Conservation (phyloP, 2,329 filamentous ascomycete species). For the Ceratocystis diversiconidia region DNA sequence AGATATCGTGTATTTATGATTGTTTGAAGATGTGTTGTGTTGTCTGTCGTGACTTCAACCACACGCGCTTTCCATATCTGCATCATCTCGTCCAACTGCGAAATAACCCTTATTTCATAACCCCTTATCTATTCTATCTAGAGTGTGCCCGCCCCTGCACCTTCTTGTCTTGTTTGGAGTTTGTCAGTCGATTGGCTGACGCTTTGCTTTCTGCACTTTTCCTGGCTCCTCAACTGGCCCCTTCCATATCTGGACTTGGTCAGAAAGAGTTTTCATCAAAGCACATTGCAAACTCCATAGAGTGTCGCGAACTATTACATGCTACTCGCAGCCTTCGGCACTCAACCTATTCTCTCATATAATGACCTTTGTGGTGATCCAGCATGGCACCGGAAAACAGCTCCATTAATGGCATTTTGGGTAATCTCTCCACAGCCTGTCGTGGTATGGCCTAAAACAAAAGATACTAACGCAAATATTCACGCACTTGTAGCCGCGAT, state of each 20-base stretch:
- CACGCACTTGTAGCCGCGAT: slow-evolving; percentile 4
- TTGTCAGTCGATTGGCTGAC: neutral
- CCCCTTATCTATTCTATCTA: neutral
- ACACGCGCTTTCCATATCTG: too few species aligned
- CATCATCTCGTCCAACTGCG: neutral
- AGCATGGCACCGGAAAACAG: slow-evolving; percentile 25
- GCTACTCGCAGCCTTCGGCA: neutral
- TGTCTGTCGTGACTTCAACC: neutral
- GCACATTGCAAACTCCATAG: neutral
- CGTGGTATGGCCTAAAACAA: slow-evolving; percentile 25
- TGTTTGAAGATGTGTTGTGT: too few species aligned
- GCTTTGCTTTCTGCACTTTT: neutral
- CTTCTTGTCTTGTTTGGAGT: neutral
- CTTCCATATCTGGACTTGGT: neutral
- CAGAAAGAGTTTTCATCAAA: neutral
- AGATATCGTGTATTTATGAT: too few species aligned
- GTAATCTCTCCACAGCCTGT: slow-evolving; percentile 22
- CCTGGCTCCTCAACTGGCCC: neutral
- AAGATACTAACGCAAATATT: slow-evolving; percentile 20
- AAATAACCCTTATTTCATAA: neutral
- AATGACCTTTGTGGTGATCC: neutral
- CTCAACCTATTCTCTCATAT: neutral
- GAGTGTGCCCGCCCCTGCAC: neutral
- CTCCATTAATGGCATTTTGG: slow-evolving; percentile 27
- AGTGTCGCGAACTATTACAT: neutral